Evolutionary conservation across 306 rosid species (phyloP), one percentile per base, ranked within the genome.

Genomic region (Vachellia pachyceras): DNA sequence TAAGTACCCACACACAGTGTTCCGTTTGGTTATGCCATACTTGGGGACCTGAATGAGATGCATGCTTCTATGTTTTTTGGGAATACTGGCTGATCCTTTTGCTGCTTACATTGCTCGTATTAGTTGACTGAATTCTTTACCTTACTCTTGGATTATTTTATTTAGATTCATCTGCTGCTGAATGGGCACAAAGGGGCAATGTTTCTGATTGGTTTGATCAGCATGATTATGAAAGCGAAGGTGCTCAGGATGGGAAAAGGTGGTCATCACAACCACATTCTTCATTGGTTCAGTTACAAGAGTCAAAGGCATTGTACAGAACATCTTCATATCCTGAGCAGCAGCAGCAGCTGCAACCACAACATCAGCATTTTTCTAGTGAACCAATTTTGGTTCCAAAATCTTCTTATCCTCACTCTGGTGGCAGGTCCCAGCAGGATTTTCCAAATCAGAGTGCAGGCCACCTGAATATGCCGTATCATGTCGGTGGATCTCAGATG

Each of bases 251-350:
- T 60, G 86, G 91, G 72, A 91, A 90, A 86, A 81, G 88, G 82
- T 90, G 97, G 97, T 91, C 92, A 74, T 90, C 97, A 8, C 92
- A 90, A 50, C 92, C 91, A 1, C 86, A 89, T 73, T 77, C 84
- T 64, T 85, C 52, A 52, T 75, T 80, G 14, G 37, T 61, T 71
- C 77, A 69, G 46, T 72, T 79, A 44, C 83, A 71, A 67, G 91
- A 91, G 12, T 83, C 89, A 14, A 85, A 82, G n/a, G 35, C 83
- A 82, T 76, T 91, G 83, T 82, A 85, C 72, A 87, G 94, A 85
- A 82, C 97, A 14, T 85, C 94, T 44, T 90, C 97, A 29, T 90
- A 90, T 86, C 92, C 97, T 17, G 97, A 91, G 64, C 97, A 83
- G 72, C 95, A 88, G 44, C 91, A 89, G 40, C 88, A 69, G 69